phyloP scores from a whole-genome alignment of 208 protist species.

The Acanthamoeba healyi region DNA sequence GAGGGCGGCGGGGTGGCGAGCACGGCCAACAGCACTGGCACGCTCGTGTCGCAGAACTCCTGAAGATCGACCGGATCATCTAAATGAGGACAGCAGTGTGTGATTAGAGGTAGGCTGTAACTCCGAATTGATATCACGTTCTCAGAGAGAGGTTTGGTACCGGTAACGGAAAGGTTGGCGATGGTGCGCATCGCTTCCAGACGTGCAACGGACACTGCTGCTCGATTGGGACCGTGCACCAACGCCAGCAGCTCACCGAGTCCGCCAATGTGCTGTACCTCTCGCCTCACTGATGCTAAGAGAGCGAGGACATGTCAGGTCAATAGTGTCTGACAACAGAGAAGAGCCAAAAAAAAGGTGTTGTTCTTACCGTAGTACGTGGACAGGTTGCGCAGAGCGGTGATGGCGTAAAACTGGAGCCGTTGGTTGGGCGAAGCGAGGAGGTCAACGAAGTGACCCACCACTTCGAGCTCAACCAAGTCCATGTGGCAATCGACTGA shows the following conservation, averaged over 20 bases:
- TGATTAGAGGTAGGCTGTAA: too few species aligned
- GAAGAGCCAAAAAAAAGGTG: neutral
- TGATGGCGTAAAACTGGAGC: conserved; percentile 74
- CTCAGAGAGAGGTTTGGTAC: neutral
- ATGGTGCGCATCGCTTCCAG: conserved; percentile 69
- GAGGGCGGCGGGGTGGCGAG: conserved; percentile 42
- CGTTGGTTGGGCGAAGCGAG: conserved; percentile 53
- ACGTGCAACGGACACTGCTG: conserved; percentile 54
- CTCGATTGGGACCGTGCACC: conserved; percentile 54
- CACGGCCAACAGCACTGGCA: conserved; percentile 51
- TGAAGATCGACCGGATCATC: conserved; percentile 40
- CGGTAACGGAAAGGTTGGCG: conserved; percentile 71
- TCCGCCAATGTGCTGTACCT: conserved; percentile 49
- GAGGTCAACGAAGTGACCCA: conserved; percentile 57
- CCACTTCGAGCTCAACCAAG: conserved; percentile 48
- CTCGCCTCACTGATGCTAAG: conserved; percentile 45
- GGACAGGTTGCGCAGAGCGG: conserved; percentile 62
- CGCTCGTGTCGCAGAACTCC: conserved; percentile 50
- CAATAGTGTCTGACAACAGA: neutral
- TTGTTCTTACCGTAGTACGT: conserved; percentile 26
- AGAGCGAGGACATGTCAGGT: neutral
- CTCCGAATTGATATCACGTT: too few species aligned
- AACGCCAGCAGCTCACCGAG: conserved; percentile 53
- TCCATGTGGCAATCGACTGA: conserved; percentile 63
- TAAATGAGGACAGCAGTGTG: too few species aligned